Base-by-base conservation (phyloP, 2,329 filamentous ascomycete species). In the Coniella vitis region DNA sequence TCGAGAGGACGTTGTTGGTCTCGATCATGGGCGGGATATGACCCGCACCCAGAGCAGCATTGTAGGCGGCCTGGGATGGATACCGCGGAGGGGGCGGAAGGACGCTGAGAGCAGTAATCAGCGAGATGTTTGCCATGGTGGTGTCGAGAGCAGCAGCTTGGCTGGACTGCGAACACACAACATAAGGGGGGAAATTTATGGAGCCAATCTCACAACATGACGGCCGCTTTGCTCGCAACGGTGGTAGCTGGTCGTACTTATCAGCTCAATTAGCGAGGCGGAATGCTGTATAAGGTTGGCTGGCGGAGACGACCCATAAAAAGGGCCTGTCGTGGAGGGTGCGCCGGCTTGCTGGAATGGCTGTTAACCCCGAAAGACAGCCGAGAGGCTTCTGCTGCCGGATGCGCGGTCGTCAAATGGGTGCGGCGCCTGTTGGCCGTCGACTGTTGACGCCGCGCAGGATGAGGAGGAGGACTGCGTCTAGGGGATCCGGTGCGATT, bases 81-180 rank as follows among this genome's bases (percentile, higher is more conserved):
- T 95, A 96, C 66, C 90, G 82, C 52, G 87, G 84, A 53, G 87
- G 89, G 55, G 90, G 90, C 52, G 90, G 89, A 59, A 95, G 78
- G 58, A 94, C 89, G 69, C 87, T 90, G 61, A 54, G 47, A 56
- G 56, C 45, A 19, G 43, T 49, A 25, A 54, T 52, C 44, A 38
- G 40, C 51, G 41, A 53, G 14, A 51, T 53, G 55, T 54, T 54
- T 40, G 37, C 31, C 48, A 51, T 54, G 32, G 25, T 48, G 20
- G 44, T 13, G 25, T 21, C 25, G 22, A 25, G n/a, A 32, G 40
- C 4, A 21, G 9, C 13, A 39, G 21, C 21, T 4, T 36, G 34
- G 25, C 29, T 42, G 17, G 10, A n/a, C 25, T n/a, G 8, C 13
- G 35, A 17, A 21, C n/a, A 22, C 5, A 16, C 13, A 19, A 10